Evolutionary conservation across 2,329 filamentous ascomycete species (phyloP), one percentile per base, ranked within the genome.

Genomic region (Xylaria sp.): DNA sequence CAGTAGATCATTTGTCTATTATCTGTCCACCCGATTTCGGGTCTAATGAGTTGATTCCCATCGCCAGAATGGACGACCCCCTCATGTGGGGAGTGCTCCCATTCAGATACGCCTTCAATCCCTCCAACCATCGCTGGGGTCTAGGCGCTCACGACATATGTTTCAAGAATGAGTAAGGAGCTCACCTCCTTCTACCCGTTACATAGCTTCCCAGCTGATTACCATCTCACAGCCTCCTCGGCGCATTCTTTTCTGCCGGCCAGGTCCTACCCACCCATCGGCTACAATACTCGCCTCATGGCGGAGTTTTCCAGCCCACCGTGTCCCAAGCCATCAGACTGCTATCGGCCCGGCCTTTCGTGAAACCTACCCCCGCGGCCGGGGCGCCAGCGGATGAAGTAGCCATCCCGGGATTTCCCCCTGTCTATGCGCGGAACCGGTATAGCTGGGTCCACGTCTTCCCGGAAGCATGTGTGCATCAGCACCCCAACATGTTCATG

Each of bases 91-190:
- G 95, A 20, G 88, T 93, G 41, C 83, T 99, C 4, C 96, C 96
- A 0, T 79, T 93, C 53, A 85, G 87, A 58, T 93, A 96, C 76
- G 83, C 88, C 71, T 89, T 92, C 75, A 88, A 90, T 67, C 88
- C 92, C 23, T 84, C 86, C 64, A 96, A 94, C 77, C 85, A 94
- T 76, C 89, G 96, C 78, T 98, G 94, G 93, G 89, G 91, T 10
- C 86, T 99, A 63, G 96, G 93, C 28, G 97, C 94, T 75, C 93
- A 97, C 79, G 96, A 99, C 80, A 94, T 99, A 68, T 97, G 94
- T 81, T 99, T 97, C 80, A 91, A 90, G 75, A 95, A 93, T 77
- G 90, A 89, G 93, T 96, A 82, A 69, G 84, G 46, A 39, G 41
- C 73, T 13, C 62, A 39, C 36, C 28, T 36, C 25, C 43, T 28